Evolutionary conservation across 2,329 filamentous ascomycete genomes (phyloP).

Genomic region (Colletotrichum costaricense): DNA sequence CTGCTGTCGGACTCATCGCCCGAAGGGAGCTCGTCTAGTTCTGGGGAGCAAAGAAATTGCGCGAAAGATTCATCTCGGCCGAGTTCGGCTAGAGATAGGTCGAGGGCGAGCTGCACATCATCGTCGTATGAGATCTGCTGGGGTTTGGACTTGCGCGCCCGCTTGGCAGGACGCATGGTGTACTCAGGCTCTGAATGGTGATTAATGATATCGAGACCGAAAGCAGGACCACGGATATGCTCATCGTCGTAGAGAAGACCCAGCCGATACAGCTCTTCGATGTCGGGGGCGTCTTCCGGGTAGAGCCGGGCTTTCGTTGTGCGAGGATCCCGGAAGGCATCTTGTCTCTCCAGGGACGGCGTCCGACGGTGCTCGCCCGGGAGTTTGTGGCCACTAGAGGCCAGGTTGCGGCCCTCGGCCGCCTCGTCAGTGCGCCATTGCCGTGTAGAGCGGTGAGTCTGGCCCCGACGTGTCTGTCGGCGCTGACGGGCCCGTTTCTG

Average conservation of each 20-base stretch:
- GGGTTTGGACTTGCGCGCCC: slow-evolving; percentile 41
- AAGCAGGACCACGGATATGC: slow-evolving; percentile 46
- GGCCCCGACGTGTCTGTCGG: slow-evolving; percentile 4
- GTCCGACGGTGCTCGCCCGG: slow-evolving; percentile 47
- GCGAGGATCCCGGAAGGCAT: slow-evolving; percentile 56
- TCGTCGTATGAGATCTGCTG: slow-evolving; percentile 39
- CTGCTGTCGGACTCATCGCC: slow-evolving; percentile 38
- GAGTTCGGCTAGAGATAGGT: slow-evolving; percentile 57
- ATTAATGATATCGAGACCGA: slow-evolving; percentile 53
- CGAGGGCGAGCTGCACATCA: slow-evolving; percentile 46
- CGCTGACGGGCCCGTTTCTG: background rate
- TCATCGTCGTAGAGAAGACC: slow-evolving; percentile 58
- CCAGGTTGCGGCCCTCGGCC: slow-evolving; percentile 49
- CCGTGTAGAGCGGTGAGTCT: background rate
- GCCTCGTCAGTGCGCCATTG: slow-evolving; percentile 23
- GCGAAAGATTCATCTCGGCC: slow-evolving; percentile 53
- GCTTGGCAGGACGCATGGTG: slow-evolving; percentile 50
- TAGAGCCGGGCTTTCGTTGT: slow-evolving; percentile 45
- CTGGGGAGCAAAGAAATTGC: slow-evolving; percentile 45
- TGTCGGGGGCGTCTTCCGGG: slow-evolving; percentile 48
- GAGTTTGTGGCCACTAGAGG: slow-evolving; percentile 47
- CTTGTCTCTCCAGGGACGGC: slow-evolving; percentile 57
- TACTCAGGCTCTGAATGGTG: slow-evolving; percentile 51
- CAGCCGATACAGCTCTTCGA: slow-evolving; percentile 55
- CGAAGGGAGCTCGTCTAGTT: slow-evolving; percentile 35